phyloP scores from a whole-genome alignment of 1,284 basidiomycete species.

The Sphaerobolus stellatus region DNA sequence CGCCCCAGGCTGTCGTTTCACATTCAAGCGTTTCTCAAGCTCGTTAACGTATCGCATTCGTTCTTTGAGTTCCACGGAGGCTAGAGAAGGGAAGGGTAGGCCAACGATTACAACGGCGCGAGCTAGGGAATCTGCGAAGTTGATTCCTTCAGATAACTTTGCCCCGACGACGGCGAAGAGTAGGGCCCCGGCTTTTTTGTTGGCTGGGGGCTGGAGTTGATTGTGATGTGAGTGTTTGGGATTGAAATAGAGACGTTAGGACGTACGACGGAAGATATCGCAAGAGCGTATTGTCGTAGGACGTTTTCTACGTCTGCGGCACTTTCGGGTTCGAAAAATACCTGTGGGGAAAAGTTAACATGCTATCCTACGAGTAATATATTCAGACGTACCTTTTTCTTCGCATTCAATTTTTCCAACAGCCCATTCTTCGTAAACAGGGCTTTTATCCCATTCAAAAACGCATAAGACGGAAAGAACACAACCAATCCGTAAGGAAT shows the following conservation, averaged over 20 bases:
- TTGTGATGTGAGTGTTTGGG: background rate
- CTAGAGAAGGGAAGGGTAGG: slow-evolving; percentile 90
- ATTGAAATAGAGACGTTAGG: slow-evolving; percentile 1
- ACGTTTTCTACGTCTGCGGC: slow-evolving; percentile 74
- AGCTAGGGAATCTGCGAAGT: slow-evolving; percentile 89
- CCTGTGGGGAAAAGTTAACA: slow-evolving; percentile 39
- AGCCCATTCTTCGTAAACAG: slow-evolving; percentile 68
- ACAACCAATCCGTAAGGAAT: slow-evolving; percentile 90
- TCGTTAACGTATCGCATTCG: slow-evolving; percentile 84
- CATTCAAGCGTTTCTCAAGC: slow-evolving; percentile 39
- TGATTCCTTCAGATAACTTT: slow-evolving; percentile 95
- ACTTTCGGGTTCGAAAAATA: slow-evolving; percentile 88
- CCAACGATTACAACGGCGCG: slow-evolving; percentile 89
- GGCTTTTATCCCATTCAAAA: slow-evolving; percentile 67
- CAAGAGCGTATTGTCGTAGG: slow-evolving; percentile 73
- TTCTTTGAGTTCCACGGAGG: slow-evolving; percentile 88
- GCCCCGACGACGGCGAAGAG: slow-evolving; percentile 94
- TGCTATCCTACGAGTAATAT: slow-evolving; percentile 7
- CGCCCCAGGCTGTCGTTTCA: slow-evolving; percentile 38
- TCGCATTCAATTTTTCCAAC: slow-evolving; percentile 60
- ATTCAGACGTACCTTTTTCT: slow-evolving; percentile 64
- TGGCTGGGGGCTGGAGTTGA: slow-evolving; percentile 17
- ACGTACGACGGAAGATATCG: slow-evolving; percentile 45
- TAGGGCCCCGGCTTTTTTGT: slow-evolving; percentile 65
- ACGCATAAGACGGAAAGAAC: slow-evolving; percentile 92